Evolutionary conservation across 2,329 filamentous ascomycete species (phyloP), one percentile per base, ranked within the genome.

Genomic region (Alternaria tenuissima): DNA sequence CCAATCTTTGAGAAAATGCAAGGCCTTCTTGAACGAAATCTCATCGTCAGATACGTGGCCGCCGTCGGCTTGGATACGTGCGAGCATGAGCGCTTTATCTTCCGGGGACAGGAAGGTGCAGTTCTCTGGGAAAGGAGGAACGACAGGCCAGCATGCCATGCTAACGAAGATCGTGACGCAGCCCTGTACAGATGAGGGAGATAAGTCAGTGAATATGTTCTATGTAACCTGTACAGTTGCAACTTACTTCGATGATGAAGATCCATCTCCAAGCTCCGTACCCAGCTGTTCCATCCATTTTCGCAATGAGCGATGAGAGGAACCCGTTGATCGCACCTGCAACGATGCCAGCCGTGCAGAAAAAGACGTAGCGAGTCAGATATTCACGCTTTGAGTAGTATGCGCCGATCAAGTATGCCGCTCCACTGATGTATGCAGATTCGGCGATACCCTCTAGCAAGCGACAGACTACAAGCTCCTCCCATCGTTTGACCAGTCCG

Each of bases 311-410:
- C 83, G 78, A 18, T 76, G 72, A 84, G 0, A 87, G 71, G 11
- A 88, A 78, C 0, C 85, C 85, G 34, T 85, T 86, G 55, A 87
- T 86, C 1, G 85, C 84, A 3, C 85, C 85, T 1, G 86, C 84
- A 59, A 86, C 79, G 46, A 82, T 83, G 0, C 83, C 81, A 1
- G 84, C 81, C 2, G 81, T 84, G 16, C 84, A 81, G 69, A 86
- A 86, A 52, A 86, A 82, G 2, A 84, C 84, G 51, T 67, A 73
- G 14, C 85, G 80, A 48, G 84, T 84, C 22, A 86, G 78, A 11
- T 87, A 80, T 72, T 87, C 85, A 49, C 82, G 75, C 53, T 83
- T 79, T 61, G 81, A 84, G 72, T 87, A 87, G 71, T 75, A 76
- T 2, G 72, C 63, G 28, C 73, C 73, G 24, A 76, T 73, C 38